Conservation (phyloP, 768 basidiomycete genomes). For the Agrocybe pediades region DNA sequence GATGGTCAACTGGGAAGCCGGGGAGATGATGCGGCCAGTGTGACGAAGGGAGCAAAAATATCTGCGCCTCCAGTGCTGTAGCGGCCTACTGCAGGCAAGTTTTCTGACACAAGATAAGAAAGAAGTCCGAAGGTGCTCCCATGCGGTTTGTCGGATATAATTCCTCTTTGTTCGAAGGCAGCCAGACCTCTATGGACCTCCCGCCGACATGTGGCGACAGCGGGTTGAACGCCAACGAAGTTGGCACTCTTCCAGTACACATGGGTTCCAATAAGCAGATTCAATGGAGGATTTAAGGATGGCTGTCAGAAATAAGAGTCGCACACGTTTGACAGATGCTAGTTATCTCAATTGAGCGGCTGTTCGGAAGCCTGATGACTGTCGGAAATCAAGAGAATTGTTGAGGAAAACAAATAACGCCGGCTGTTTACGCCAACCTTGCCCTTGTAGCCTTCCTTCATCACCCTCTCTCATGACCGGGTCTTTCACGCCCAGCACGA, state of each 20-base stretch:
- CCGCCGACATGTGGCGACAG: background rate
- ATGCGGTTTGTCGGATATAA: background rate
- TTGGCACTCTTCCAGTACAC: background rate
- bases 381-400: constrained; percentile 15
- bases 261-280: background rate
- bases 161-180: background rate
- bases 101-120: constrained; percentile 2
- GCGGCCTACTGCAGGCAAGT: background rate
- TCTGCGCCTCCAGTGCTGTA: constrained; percentile 3
- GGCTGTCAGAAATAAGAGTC: background rate
- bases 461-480: constrained; percentile 16
- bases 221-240: background rate
- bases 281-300: constrained; percentile 1
- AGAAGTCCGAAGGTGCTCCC: constrained; percentile 2
- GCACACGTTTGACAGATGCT: constrained; percentile 9
- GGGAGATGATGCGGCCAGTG: constrained; percentile 12
- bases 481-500: constrained; percentile 15
- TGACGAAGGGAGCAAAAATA: constrained; percentile 8
- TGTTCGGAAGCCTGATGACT: constrained; percentile 5
- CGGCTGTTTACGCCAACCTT: constrained; percentile 18
- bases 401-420: constrained; percentile 15
- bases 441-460: constrained; percentile 24
- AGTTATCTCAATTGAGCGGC: constrained; percentile 9
- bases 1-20: background rate
- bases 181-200: background rate